These are phyloP conservation scores for Rubus parviflorus DNA, from an alignment of 306 rosid species.

Conservation along the genomic window DNA sequence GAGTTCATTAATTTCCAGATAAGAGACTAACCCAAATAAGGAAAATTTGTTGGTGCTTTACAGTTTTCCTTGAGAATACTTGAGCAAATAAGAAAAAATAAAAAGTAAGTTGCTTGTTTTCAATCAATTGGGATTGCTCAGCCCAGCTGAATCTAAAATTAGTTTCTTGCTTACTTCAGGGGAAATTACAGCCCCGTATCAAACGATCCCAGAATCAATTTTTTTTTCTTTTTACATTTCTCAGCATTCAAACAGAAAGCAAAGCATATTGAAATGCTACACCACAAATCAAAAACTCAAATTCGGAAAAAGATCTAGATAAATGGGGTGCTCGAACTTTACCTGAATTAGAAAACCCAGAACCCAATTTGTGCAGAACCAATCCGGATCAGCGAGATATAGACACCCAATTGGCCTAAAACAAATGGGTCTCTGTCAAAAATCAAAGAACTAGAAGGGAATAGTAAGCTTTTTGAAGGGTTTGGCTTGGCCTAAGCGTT, in stretches of 20 bases:
- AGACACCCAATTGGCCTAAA: constrained; percentile 25
- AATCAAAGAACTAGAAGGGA: neutral
- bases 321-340: constrained; percentile 40
- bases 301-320: constrained; percentile 37
- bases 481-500: neutral
- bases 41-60: neutral
- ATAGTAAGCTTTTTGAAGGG: neutral
- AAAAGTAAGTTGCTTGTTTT: neutral
- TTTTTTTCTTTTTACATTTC: constrained; percentile 6
- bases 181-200: neutral
- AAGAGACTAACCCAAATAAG: neutral
- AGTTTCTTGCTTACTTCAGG: constrained; percentile 14
- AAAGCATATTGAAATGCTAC: constrained; percentile 8
- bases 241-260: constrained; percentile 20
- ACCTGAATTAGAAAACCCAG: constrained; percentile 50
- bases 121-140: neutral
- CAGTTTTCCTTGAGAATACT: neutral
- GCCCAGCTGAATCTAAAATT: constrained; percentile 20
- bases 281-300: constrained; percentile 17
- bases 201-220: constrained; percentile 16
- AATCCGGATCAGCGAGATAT: constrained; percentile 48
- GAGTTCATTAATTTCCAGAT: constrained; percentile 14
- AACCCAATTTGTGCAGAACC: constrained; percentile 33
- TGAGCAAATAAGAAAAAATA: neutral
- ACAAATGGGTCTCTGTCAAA: constrained; percentile 19